These are phyloP conservation scores for Diddensiella transvaalensis DNA, from an alignment of 805 yeast species.

Conservation along the genomic window DNA sequence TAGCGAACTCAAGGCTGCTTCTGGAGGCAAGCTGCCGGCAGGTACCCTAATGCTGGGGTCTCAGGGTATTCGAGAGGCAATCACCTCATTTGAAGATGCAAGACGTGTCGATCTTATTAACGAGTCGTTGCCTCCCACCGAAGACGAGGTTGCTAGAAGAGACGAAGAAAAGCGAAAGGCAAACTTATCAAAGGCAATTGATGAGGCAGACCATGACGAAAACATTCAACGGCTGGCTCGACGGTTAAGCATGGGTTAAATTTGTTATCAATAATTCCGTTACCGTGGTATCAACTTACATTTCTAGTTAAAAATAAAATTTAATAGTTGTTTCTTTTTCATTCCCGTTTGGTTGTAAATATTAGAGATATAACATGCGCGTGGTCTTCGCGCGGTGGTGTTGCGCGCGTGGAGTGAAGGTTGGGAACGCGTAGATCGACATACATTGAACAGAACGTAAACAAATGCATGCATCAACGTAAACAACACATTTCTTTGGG, in stretches of 20 bases:
- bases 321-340: too few relatives aligned
- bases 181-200: constrained; percentile 26
- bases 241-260: constrained; percentile 23
- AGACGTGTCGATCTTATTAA: constrained; percentile 72
- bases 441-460: too few relatives aligned
- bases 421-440: too few relatives aligned
- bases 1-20: constrained; percentile 65
- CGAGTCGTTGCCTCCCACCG: constrained; percentile 84
- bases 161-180: constrained; percentile 45
- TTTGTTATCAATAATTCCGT: background rate
- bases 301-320: too few relatives aligned
- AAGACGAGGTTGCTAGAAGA: constrained; percentile 48
- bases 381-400: too few relatives aligned
- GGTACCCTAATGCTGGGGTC: constrained; percentile 82
- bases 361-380: too few relatives aligned
- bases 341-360: too few relatives aligned
- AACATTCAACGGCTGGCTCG: constrained; percentile 27
- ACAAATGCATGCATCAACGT: too few relatives aligned
- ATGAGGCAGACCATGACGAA: constrained; percentile 28
- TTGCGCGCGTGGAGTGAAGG: too few relatives aligned
- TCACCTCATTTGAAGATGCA: constrained; percentile 79
- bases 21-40: constrained; percentile 78
- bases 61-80: constrained; percentile 68
- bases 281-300: background rate
- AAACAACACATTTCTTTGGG: too few relatives aligned